These are phyloP conservation scores for Pseudopediastrum boryanum DNA, from an alignment of 139 green algal genomes.

Conservation along the genomic window DNA sequence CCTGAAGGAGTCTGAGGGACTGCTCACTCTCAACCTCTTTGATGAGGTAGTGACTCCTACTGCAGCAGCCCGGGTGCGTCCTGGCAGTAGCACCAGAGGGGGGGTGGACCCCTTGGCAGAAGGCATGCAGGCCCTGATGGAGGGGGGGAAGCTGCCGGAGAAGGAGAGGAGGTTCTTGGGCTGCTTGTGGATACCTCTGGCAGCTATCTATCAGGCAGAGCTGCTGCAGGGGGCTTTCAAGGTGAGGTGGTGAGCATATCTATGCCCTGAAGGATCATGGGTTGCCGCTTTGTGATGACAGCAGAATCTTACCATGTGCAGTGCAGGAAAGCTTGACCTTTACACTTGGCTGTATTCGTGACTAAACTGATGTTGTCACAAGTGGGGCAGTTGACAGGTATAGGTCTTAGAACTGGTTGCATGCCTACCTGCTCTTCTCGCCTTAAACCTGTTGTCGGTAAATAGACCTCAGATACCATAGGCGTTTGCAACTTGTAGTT, in stretches of 20 bases:
- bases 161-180: conserved; percentile 63
- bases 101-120: neutral
- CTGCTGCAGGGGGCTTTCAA: conserved; percentile 54
- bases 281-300: too few species aligned
- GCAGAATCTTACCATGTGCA: too few species aligned
- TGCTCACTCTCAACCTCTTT: conserved; percentile 68
- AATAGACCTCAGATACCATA: too few species aligned
- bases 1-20: conserved; percentile 37
- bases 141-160: conserved; percentile 43
- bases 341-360: too few species aligned
- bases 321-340: too few species aligned
- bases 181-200: conserved; percentile 54
- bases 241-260: conserved; percentile 31
- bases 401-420: too few species aligned
- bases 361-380: too few species aligned
- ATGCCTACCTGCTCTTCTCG: too few species aligned
- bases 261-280: too few species aligned
- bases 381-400: too few species aligned
- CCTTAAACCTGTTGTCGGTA: too few species aligned
- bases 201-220: conserved; percentile 60
- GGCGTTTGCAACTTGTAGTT: too few species aligned
- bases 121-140: conserved; percentile 17
- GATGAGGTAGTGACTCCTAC: conserved; percentile 54
- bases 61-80: conserved; percentile 15
- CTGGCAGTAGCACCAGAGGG: neutral